Conservation (phyloP, 768 basidiomycete species). For the Russula vinacea region DNA sequence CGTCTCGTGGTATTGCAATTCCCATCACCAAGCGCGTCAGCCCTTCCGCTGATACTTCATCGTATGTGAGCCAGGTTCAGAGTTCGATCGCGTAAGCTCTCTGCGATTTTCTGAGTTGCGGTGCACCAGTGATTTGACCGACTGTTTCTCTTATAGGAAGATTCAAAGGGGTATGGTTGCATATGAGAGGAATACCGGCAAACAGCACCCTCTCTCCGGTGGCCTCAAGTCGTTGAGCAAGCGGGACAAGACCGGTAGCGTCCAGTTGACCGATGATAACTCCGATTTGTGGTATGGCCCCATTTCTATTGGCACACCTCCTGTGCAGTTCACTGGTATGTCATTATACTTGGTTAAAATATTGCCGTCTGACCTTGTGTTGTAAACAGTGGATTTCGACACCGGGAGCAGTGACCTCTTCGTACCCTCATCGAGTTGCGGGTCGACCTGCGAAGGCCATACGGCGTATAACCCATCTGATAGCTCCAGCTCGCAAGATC, state of each 20-base stretch:
- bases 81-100: neutral
- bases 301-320: constrained; percentile 22
- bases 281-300: constrained; percentile 14
- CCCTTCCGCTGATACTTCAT: no score
- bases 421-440: constrained; percentile 38
- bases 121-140: neutral
- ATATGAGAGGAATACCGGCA: constrained; percentile 7
- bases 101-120: neutral
- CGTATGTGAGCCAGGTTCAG: neutral
- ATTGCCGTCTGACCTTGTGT: constrained; percentile 36
- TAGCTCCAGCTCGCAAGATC: constrained; percentile 30
- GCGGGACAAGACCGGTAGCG: neutral
- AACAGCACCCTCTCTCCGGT: neutral
- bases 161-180: constrained; percentile 4
- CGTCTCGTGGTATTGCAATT: neutral
- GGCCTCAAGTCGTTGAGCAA: neutral
- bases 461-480: neutral
- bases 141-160: constrained; percentile 7
- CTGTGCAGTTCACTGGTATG: constrained; percentile 7
- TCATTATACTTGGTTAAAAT: neutral
- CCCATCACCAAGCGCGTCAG: constrained; percentile 2
- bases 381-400: constrained; percentile 41
- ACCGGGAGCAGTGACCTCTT: constrained; percentile 38
- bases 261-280: neutral
- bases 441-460: constrained; percentile 33